phyloP scores from a whole-genome alignment of 805 yeast species.

The Schwanniomyces pseudopolymorphus region DNA sequence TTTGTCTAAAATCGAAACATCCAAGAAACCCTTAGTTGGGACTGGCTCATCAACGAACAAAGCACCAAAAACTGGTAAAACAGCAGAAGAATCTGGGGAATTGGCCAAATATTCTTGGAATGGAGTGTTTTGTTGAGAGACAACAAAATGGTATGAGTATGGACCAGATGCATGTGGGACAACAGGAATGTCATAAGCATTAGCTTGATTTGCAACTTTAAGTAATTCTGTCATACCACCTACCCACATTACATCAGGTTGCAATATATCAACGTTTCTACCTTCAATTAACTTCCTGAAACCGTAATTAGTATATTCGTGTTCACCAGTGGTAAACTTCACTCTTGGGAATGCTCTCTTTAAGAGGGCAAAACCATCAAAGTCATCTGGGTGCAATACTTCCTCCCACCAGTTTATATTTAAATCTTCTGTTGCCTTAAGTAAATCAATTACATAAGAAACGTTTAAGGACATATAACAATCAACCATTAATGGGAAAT shows the following conservation, averaged over 20 bases:
- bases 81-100: conserved; percentile 46
- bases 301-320: conserved; percentile 51
- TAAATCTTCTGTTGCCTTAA: conserved; percentile 42
- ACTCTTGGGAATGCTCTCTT: conserved; percentile 47
- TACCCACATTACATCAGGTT: conserved; percentile 56
- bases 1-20: conserved; percentile 40
- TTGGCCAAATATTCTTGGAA: conserved; percentile 53
- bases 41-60: conserved; percentile 48
- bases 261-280: conserved; percentile 47
- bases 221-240: conserved; percentile 52
- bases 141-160: conserved; percentile 51
- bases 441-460: conserved; percentile 47
- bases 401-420: conserved; percentile 56
- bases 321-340: conserved; percentile 55
- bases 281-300: conserved; percentile 52
- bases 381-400: conserved; percentile 51
- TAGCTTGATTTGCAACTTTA: conserved; percentile 48
- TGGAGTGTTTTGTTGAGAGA: conserved; percentile 49
- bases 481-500: conserved; percentile 54
- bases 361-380: conserved; percentile 45
- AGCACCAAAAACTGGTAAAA: conserved; percentile 48
- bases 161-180: conserved; percentile 58
- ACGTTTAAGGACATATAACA: conserved; percentile 53
- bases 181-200: conserved; percentile 53
- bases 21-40: conserved; percentile 44